Evolutionary conservation across 768 basidiomycete genomes (phyloP).

Genomic region (Phaeolepiota aurea): DNA sequence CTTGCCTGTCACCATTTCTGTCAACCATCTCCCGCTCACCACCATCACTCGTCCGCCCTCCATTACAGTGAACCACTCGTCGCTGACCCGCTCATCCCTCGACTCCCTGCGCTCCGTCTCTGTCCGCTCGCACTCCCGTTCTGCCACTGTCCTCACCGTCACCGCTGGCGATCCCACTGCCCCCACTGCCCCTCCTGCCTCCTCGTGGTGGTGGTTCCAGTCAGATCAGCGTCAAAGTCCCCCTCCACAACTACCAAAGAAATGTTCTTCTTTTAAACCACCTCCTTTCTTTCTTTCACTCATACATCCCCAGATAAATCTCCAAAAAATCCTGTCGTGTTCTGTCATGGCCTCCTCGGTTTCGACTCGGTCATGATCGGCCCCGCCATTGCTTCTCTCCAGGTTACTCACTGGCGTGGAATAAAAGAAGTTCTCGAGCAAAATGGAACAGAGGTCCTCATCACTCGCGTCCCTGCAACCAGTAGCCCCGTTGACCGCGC

Average conservation of each 20-base stretch:
- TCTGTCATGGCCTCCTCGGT: constrained; percentile 91
- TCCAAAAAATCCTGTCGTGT: constrained; percentile 81
- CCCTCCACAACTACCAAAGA: constrained; percentile 26
- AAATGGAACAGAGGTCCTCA: constrained; percentile 84
- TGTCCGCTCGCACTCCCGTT: constrained; percentile 11
- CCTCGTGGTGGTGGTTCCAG: constrained; percentile 46
- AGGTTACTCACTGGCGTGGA: constrained; percentile 94
- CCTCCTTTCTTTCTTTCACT: constrained; percentile 15
- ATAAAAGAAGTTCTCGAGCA: constrained; percentile 89
- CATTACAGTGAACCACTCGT: constrained; percentile 29
- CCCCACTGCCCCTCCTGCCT: constrained; percentile 10
- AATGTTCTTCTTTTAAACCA: constrained; percentile 41
- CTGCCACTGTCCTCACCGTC: constrained; percentile 8
- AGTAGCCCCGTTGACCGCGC: constrained; percentile 85
- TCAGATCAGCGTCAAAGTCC: constrained; percentile 34
- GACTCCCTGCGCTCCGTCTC: constrained; percentile 48
- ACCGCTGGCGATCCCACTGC: constrained; percentile 4
- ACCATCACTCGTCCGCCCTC: constrained; percentile 16
- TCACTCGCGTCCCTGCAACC: constrained; percentile 91
- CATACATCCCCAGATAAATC: constrained; percentile 71
- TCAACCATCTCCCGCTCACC: constrained; percentile 4
- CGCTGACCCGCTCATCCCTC: constrained; percentile 40
- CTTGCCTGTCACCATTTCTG: constrained; percentile 10
- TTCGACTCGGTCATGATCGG: constrained; percentile 83
- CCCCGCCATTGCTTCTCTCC: constrained; percentile 65